Conservation (phyloP, 2,329 filamentous ascomycete species). For the Ceratocystiopsis sp. region DNA sequence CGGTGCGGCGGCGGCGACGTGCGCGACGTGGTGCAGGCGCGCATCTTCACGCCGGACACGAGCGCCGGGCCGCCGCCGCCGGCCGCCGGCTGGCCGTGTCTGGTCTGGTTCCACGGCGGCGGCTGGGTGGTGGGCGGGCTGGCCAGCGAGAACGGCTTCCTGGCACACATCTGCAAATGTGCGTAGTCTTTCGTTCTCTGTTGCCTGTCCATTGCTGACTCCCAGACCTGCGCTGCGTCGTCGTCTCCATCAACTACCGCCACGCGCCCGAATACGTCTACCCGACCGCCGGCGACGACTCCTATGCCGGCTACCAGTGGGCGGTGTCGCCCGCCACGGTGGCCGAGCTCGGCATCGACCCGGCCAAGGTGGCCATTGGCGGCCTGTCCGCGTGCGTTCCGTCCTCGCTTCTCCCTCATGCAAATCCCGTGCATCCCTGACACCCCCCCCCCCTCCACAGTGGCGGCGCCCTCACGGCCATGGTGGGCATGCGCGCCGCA, state of each 20-base stretch:
- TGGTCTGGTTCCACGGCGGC: slow-evolving; percentile 40
- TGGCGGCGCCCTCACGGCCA: slow-evolving; percentile 3
- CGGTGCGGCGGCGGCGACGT: no score
- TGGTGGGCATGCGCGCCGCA: slow-evolving; percentile 1
- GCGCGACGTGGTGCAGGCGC: slow-evolving; percentile 21
- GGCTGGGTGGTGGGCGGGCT: slow-evolving; percentile 43
- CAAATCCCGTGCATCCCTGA: no score
- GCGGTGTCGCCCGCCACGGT: background rate
- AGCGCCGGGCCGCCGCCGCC: slow-evolving; percentile 14
- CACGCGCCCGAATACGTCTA: slow-evolving; percentile 39
- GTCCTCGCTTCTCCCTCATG: no score
- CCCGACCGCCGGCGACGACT: slow-evolving; percentile 38
- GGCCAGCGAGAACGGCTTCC: slow-evolving; percentile 38
- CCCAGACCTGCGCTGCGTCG: slow-evolving; percentile 1
- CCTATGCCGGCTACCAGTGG: slow-evolving; percentile 26
- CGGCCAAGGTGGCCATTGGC: slow-evolving; percentile 11
- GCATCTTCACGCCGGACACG: slow-evolving; percentile 33
- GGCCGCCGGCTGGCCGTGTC: slow-evolving; percentile 32
- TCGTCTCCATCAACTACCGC: slow-evolving; percentile 12
- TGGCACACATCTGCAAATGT: slow-evolving; percentile 30
- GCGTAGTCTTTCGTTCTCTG: background rate
- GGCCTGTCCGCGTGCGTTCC: slow-evolving; percentile 12
- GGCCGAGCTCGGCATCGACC: slow-evolving; percentile 19
- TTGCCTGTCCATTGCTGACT: background rate
- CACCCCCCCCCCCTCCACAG: no score